A percentile compares a stretch with the other conserved stretches of the same genome.
phyloP scores from a whole-genome alignment of 2,329 filamentous ascomycete species.

The Helotiales sp. region DNA sequence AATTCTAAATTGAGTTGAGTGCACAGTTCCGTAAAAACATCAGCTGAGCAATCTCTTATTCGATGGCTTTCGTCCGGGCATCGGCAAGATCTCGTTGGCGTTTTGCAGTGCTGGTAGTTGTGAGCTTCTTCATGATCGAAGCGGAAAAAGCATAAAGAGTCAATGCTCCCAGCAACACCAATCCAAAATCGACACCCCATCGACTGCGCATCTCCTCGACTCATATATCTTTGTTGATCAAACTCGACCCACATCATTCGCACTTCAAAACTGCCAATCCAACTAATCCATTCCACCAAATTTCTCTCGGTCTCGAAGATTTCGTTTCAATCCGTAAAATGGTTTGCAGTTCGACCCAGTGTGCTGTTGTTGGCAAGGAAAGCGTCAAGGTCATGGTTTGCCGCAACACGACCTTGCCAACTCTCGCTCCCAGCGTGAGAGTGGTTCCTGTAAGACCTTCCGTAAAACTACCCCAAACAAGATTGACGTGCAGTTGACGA shows the following conservation, averaged over 20 bases:
- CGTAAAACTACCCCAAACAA: background rate
- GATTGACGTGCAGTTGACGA: constrained; percentile 20
- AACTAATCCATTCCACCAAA: background rate
- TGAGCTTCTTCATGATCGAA: background rate
- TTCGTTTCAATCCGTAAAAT: constrained; percentile 13
- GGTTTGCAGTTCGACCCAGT: constrained; percentile 23
- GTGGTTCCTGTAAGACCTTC: constrained; percentile 27
- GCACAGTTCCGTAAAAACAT: constrained; percentile 21
- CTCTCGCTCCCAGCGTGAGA: constrained; percentile 24
- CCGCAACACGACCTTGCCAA: constrained; percentile 18
- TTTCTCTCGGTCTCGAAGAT: background rate
- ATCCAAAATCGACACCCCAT: background rate
- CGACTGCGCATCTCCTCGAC: background rate
- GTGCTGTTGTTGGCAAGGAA: constrained; percentile 4
- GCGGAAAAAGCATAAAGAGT: constrained; percentile 7
- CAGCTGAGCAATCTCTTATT: constrained; percentile 24
- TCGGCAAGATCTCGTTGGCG: constrained; percentile 13
- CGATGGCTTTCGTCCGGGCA: background rate
- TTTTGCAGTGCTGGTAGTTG: constrained; percentile 11
- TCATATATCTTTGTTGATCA: background rate
- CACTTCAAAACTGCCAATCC: background rate
- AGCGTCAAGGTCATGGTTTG: background rate
- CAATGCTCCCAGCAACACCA: background rate
- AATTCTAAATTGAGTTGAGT: constrained; percentile 11
- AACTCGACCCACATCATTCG: background rate